Evolutionary conservation across 2,329 filamentous ascomycete species (phyloP), one percentile per base, ranked within the genome.

Genomic region (Apiospora arundinis): DNA sequence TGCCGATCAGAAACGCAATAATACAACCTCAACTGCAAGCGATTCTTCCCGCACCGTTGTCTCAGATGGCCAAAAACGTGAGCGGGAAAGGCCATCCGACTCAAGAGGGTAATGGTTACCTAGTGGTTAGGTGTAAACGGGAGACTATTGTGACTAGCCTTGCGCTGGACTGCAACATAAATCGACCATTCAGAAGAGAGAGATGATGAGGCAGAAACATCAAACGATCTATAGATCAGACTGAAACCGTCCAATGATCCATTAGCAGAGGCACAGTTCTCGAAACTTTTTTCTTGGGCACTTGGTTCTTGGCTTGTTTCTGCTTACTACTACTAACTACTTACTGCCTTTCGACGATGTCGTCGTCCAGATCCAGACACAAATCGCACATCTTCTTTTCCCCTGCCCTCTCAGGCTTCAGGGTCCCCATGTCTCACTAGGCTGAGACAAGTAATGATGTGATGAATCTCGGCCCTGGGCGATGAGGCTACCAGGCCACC

Each of bases 381-480:
- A n/a, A 37, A 40, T 40, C 52, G 52, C 52, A 60, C 28, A 60
- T 60, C 18, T 60, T 60, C n/a, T n/a, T 37, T 37, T n/a, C 18
- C 32, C 18, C 8, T 37, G 16, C 14, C 16, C 18, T 7, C 3
- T 32, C 32, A 14, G 25, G 5, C 6, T 40, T 40, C 28, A 40
- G 32, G 56, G 56, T 37, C 56, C 56, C 56, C 56, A 63, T 63
- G 56, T 40, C 32, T 63, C 32, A n/a, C 56, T 63, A 63, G 56
- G 56, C 56, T 23, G 12, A 40, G 56, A 63, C 32, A 40, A 40
- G 56, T 14, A 63, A 40, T 40, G 56, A 63, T 63, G 56, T 63
- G 56, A 63, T 63, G 56, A 40, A 63, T 63, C 56, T 63, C 56
- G 56, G 56, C 32, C 56, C 28, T 40, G 28, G 32, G 56, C 32